These are phyloP conservation scores for Blastobotrys serpentis DNA, from an alignment of 1,139 yeast species.

Conservation along the genomic window DNA sequence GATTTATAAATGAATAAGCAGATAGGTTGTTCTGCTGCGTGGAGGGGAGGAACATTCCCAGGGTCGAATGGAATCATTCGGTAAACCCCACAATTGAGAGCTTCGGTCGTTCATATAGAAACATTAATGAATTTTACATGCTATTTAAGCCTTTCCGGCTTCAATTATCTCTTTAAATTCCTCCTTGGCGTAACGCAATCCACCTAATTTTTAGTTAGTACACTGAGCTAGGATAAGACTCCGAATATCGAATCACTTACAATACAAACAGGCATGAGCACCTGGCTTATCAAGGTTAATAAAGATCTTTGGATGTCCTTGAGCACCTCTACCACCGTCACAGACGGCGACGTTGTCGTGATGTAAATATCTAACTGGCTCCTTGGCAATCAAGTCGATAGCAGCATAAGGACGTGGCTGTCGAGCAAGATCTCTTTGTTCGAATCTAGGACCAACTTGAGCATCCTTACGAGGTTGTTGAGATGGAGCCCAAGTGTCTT, in stretches of 20 bases:
- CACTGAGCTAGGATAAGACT: neutral
- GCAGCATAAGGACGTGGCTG: conserved; percentile 87
- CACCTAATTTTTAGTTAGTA: conserved; percentile 13
- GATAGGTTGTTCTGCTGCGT: too few relatives aligned
- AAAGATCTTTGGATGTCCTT: conserved; percentile 83
- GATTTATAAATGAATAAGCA: too few relatives aligned
- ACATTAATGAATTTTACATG: neutral
- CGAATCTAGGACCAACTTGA: conserved; percentile 64
- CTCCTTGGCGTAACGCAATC: conserved; percentile 25
- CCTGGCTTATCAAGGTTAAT: conserved; percentile 78
- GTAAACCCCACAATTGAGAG: neutral
- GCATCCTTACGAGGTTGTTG: conserved; percentile 65
- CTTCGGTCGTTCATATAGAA: neutral
- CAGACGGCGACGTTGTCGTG: conserved; percentile 71
- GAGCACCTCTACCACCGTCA: conserved; percentile 75
- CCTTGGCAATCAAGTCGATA: conserved; percentile 73
- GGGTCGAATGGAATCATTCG: too few relatives aligned
- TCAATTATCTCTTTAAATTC: conserved; percentile 21
- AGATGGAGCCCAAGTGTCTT: conserved; percentile 65
- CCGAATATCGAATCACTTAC: conserved; percentile 35
- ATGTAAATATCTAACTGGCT: conserved; percentile 62
- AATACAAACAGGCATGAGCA: conserved; percentile 74
- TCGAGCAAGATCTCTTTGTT: conserved; percentile 60
- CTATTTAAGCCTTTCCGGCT: conserved; percentile 20
- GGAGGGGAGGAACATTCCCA: too few relatives aligned